These are phyloP conservation scores for Coemansia sp. DNA, from an alignment of 192 early-diverging fungal genomes.

Conservation along the genomic window DNA sequence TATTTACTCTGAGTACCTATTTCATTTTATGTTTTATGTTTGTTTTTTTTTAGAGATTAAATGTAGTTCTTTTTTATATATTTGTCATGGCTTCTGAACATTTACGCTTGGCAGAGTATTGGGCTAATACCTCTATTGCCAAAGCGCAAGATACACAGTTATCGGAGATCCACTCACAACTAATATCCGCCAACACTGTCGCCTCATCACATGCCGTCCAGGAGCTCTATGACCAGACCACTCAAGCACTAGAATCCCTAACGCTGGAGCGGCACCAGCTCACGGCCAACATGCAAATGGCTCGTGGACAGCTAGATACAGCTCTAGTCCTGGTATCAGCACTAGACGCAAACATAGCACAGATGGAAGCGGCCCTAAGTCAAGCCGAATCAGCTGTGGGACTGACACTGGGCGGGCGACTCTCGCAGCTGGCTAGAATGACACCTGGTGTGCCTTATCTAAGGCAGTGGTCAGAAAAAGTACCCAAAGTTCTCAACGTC, in stretches of 20 bases:
- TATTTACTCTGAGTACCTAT: neutral
- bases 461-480: slow-evolving; percentile 30
- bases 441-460: slow-evolving; percentile 28
- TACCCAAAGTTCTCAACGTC: slow-evolving; percentile 15
- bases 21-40: neutral
- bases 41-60: neutral
- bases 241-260: neutral
- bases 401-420: slow-evolving; percentile 20
- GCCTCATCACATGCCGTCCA: neutral
- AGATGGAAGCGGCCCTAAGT: slow-evolving; percentile 22
- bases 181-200: neutral
- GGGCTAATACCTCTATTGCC: slow-evolving; percentile 12
- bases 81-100: slow-evolving; percentile 13
- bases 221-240: neutral
- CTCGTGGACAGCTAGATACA: slow-evolving; percentile 14
- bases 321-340: slow-evolving; percentile 4
- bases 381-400: slow-evolving; percentile 37
- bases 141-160: slow-evolving; percentile 14
- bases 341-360: slow-evolving; percentile 15
- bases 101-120: slow-evolving; percentile 25
- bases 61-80: no score
- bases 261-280: neutral
- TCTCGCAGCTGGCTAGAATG: slow-evolving; percentile 26
- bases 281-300: neutral
- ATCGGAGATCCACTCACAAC: neutral